Evolutionary conservation across 2,329 filamentous ascomycete species (phyloP).

Genomic region (Diplodia corticola): DNA sequence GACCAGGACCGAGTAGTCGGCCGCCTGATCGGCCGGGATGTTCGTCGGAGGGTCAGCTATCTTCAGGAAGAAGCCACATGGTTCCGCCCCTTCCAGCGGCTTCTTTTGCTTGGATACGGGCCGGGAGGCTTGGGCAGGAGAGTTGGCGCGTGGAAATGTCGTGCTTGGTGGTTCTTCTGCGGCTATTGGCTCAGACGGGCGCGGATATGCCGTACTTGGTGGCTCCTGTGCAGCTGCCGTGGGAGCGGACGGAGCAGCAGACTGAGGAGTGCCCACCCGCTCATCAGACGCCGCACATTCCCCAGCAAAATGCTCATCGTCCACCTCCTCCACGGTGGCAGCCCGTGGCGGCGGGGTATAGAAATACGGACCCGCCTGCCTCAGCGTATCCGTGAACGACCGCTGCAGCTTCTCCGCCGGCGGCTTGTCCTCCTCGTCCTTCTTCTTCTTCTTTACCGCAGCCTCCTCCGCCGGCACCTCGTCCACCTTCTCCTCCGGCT

Average conservation of each 20-base stretch:
- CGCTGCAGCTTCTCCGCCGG: not conserved
- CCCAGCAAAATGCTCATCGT: not conserved
- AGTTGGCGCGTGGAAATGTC: no score
- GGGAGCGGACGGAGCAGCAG: not conserved
- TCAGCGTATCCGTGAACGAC: not conserved
- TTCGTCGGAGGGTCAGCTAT: not conserved
- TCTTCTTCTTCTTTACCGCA: no score
- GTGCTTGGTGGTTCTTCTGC: no score
- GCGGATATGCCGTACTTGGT: not conserved
- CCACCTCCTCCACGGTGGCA: not conserved
- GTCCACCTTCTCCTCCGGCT: not conserved
- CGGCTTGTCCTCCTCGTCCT: not conserved
- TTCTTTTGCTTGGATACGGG: no score
- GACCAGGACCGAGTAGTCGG: not conserved
- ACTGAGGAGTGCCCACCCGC: no score
- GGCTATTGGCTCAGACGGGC: no score
- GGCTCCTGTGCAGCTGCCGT: not conserved
- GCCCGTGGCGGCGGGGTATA: not conserved
- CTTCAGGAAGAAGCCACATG: not conserved
- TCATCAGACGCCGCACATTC: no score
- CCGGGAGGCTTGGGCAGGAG: not conserved
- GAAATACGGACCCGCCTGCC: not conserved
- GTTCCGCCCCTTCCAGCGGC: not conserved
- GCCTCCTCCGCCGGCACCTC: not conserved
- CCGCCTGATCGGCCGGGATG: not conserved